Conservation (phyloP, 2,329 filamentous ascomycete genomes). For the Monosporascus sp. region DNA sequence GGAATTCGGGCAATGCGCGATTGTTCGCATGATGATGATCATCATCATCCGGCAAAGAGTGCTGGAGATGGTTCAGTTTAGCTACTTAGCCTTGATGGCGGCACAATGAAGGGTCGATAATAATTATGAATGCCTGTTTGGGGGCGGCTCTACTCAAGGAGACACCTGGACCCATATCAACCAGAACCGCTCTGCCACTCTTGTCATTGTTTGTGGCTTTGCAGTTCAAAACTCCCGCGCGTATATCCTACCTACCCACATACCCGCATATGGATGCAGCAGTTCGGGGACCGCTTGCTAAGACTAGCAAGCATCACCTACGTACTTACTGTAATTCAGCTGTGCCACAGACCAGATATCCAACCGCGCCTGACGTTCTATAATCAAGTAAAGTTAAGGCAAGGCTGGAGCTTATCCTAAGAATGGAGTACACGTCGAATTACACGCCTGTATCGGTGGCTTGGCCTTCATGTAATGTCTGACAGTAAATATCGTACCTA, state of each 20-base stretch:
- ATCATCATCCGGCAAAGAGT: neutral
- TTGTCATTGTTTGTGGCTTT: too few relatives aligned
- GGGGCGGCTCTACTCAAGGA: neutral
- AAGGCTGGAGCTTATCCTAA: too few relatives aligned
- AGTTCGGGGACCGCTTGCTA: neutral
- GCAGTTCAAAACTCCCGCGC: too few relatives aligned
- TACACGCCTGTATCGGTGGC: neutral
- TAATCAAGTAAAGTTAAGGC: too few relatives aligned
- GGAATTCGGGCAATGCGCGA: constrained; percentile 44
- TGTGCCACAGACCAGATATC: neutral
- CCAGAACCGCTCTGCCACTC: too few relatives aligned
- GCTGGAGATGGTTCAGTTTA: too few relatives aligned
- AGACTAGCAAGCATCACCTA: neutral
- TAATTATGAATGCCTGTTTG: neutral
- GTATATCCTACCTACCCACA: too few relatives aligned
- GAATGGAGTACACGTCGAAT: neutral
- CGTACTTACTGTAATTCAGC: neutral
- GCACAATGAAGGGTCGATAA: neutral
- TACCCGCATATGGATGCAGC: too few relatives aligned
- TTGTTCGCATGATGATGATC: constrained; percentile 14
- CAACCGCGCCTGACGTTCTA: too few relatives aligned
- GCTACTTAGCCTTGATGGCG: too few relatives aligned
- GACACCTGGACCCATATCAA: neutral
- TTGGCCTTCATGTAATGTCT: neutral
- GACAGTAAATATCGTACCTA: neutral